phyloP scores from a whole-genome alignment of 768 basidiomycete species.

The Lenzites betulinus region DNA sequence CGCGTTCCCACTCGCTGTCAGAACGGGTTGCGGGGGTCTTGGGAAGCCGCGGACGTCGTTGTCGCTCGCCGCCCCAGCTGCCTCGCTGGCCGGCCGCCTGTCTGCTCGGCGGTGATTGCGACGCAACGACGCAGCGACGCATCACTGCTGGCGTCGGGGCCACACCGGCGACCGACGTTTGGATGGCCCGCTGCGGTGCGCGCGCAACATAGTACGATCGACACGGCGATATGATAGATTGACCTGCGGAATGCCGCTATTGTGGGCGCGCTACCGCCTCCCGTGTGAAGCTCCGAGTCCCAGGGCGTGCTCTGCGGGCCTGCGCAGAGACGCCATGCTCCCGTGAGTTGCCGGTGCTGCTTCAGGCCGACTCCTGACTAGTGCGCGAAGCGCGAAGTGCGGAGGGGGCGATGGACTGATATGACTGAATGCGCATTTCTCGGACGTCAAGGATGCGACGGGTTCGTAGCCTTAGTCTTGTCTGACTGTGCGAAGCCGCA shows the following conservation, averaged over 20 bases:
- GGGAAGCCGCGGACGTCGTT: constrained; percentile 8
- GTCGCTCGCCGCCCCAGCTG: not conserved
- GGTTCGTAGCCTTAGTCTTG: not conserved
- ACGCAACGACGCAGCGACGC: not conserved
- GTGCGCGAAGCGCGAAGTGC: not conserved
- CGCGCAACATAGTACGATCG: not conserved
- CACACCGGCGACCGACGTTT: not conserved
- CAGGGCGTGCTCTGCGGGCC: too few species aligned
- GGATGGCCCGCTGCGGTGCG: not conserved
- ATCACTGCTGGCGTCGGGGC: not conserved
- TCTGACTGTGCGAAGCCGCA: not conserved
- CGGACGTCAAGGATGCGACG: not conserved
- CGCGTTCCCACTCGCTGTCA: constrained; percentile 12
- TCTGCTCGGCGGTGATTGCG: constrained; percentile 13
- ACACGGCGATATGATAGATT: constrained; percentile 14
- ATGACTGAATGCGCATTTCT: not conserved
- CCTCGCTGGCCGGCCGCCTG: not conserved
- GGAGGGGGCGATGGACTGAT: not conserved
- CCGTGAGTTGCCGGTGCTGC: not conserved
- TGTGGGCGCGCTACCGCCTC: not conserved
- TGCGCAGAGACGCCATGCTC: not conserved
- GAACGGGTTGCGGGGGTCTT: constrained; percentile 1
- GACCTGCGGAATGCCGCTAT: constrained; percentile 3
- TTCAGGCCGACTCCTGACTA: not conserved
- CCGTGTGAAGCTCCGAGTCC: too few species aligned